Evolutionary conservation across 2,329 filamentous ascomycete species (phyloP).

Genomic region (Colletotrichum spinosum): DNA sequence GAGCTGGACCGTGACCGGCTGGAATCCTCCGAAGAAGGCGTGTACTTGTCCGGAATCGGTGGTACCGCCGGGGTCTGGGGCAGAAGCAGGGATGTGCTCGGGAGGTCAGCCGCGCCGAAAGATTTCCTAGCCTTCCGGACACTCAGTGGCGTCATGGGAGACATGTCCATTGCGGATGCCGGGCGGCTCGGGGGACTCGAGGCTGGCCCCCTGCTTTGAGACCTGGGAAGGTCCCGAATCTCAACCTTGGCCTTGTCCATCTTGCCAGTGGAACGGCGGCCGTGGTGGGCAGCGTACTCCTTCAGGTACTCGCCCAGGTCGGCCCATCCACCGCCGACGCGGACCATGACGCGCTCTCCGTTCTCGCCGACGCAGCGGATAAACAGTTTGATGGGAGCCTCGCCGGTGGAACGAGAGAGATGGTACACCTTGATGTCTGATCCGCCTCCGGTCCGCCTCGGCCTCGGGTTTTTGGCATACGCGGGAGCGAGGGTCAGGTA

Average conservation of each 20-base stretch:
- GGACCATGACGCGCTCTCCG: slow-evolving; percentile 95
- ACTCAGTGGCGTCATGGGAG: slow-evolving; percentile 61
- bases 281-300: slow-evolving; percentile 93
- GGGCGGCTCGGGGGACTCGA: slow-evolving; percentile 51
- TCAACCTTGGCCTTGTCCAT: slow-evolving; percentile 65
- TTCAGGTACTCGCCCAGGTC: slow-evolving; percentile 95
- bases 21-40: slow-evolving; percentile 58
- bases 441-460: slow-evolving; percentile 62
- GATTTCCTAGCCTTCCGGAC: slow-evolving; percentile 67
- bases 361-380: slow-evolving; percentile 91
- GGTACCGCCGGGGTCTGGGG: slow-evolving; percentile 58
- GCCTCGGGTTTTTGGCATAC: slow-evolving; percentile 59
- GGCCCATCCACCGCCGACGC: slow-evolving; percentile 97
- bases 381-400: slow-evolving; percentile 93
- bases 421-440: slow-evolving; percentile 93
- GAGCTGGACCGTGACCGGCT: slow-evolving; percentile 64
- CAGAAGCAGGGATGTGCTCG: slow-evolving; percentile 40
- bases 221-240: slow-evolving; percentile 62
- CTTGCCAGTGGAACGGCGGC: slow-evolving; percentile 69
- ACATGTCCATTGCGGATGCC: slow-evolving; percentile 49
- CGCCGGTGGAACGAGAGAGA: slow-evolving; percentile 83
- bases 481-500: slow-evolving; percentile 78
- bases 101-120: slow-evolving; percentile 49
- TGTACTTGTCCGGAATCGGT: slow-evolving; percentile 49
- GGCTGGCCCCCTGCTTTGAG: slow-evolving; percentile 38